Evolutionary conservation across 305 asterid genomes (phyloP).

Genomic region (Fraxinus paxiana): DNA sequence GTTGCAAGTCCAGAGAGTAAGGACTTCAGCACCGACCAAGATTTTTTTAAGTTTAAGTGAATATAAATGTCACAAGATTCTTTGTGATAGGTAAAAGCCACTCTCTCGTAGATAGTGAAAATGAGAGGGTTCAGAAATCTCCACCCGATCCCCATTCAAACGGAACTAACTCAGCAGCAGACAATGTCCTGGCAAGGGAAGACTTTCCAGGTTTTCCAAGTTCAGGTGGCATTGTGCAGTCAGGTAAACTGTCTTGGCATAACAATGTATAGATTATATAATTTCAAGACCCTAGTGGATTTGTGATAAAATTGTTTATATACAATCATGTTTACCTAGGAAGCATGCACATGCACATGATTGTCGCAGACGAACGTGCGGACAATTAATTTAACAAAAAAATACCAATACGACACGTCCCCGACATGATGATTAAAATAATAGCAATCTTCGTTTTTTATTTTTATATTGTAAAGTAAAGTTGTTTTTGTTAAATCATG

Average conservation of each 20-base stretch:
- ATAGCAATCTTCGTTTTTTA: not conserved
- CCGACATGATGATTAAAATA: not conserved
- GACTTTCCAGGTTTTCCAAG: constrained; percentile 71
- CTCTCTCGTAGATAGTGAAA: constrained; percentile 43
- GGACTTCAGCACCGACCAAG: constrained; percentile 20
- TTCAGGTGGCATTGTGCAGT: constrained; percentile 53
- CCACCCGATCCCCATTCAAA: constrained; percentile 41
- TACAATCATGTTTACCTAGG: not conserved
- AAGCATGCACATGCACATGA: not conserved
- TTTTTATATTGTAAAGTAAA: not conserved
- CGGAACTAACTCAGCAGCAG: constrained; percentile 35
- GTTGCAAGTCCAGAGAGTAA: constrained; percentile 41
- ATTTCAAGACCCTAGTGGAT: not conserved
- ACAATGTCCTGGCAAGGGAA: constrained; percentile 41
- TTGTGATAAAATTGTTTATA: not conserved
- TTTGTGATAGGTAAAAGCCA: constrained; percentile 42
- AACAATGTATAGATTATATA: not conserved
- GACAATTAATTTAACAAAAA: not conserved
- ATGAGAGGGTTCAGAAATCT: constrained; percentile 33
- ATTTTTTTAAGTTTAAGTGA: constrained; percentile 8
- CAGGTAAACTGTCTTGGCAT: constrained; percentile 45
- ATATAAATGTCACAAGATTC: constrained; percentile 22
- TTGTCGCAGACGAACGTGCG: not conserved
- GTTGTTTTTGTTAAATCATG: not conserved
- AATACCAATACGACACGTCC: not conserved